These are phyloP conservation scores for Diutina catenulata DNA, from an alignment of 1,139 yeast genomes.

Conservation along the genomic window DNA sequence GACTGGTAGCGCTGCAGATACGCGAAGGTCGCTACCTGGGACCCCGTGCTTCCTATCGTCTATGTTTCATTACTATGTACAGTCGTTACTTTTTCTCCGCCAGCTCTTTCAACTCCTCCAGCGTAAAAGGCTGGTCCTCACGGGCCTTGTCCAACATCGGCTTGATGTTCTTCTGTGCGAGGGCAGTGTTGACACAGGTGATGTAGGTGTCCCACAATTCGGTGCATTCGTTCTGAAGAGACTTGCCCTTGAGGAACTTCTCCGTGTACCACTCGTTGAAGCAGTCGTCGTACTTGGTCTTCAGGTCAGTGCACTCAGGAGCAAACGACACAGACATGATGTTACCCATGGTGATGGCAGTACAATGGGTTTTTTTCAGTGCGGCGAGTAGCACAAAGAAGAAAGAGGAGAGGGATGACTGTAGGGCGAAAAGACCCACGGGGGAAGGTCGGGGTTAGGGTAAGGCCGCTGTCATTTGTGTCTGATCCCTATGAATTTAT, in stretches of 20 bases:
- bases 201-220: slow-evolving; percentile 82
- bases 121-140: slow-evolving; percentile 70
- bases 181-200: slow-evolving; percentile 67
- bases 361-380: no score
- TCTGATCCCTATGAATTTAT: no score
- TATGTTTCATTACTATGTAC: background rate
- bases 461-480: no score
- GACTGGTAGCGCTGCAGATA: no score
- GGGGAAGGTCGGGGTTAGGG: no score
- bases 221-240: slow-evolving; percentile 76
- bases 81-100: background rate
- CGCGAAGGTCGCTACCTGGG: no score
- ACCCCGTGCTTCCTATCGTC: no score
- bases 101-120: slow-evolving; percentile 6
- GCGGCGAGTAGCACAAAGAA: no score
- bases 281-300: slow-evolving; percentile 80
- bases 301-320: slow-evolving; percentile 87
- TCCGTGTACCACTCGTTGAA: slow-evolving; percentile 96
- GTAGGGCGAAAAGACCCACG: no score
- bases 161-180: slow-evolving; percentile 59
- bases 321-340: slow-evolving; percentile 90
- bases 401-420: no score
- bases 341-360: slow-evolving; percentile 59
- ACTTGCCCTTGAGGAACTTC: slow-evolving; percentile 61
- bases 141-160: slow-evolving; percentile 89